Conservation (phyloP, 2,329 filamentous ascomycete species). For the Exophiala spinifera region DNA sequence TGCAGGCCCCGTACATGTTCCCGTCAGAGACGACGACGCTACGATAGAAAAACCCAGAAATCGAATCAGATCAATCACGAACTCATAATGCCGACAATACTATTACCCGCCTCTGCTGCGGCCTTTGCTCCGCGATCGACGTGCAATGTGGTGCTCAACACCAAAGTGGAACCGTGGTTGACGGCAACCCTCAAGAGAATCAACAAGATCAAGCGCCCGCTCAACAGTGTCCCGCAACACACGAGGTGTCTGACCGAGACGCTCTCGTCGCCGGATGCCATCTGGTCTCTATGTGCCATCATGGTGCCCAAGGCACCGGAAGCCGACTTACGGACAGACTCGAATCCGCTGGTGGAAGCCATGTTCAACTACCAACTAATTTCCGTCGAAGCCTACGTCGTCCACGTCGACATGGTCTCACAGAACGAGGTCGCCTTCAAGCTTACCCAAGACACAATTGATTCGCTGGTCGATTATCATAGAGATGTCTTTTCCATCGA, state of each 20-base stretch:
- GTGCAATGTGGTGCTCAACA: slow-evolving; percentile 89
- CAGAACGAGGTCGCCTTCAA: slow-evolving; percentile 98
- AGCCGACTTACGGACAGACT: slow-evolving; percentile 75
- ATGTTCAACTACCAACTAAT: slow-evolving; percentile 90
- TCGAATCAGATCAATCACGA: slow-evolving; percentile 1
- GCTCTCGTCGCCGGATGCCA: slow-evolving; percentile 80
- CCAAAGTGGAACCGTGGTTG: slow-evolving; percentile 88
- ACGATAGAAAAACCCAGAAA: slow-evolving; percentile 1
- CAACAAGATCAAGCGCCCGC: slow-evolving; percentile 91
- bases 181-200: slow-evolving; percentile 95
- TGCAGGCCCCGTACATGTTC: slow-evolving; percentile 25
- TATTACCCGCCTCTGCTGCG: slow-evolving; percentile 91
- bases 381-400: slow-evolving; percentile 94
- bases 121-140: slow-evolving; percentile 92
- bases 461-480: slow-evolving; percentile 89
- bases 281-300: slow-evolving; percentile 90
- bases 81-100: slow-evolving; percentile 77
- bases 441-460: slow-evolving; percentile 91
- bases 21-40: slow-evolving; percentile 6
- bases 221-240: slow-evolving; percentile 96
- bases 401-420: slow-evolving; percentile 98
- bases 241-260: slow-evolving; percentile 93
- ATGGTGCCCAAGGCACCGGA: slow-evolving; percentile 91
- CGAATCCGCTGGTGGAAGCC: slow-evolving; percentile 78
- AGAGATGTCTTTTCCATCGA: slow-evolving; percentile 92